Percentiles rank a stretch among this genome's conserved stretches.
phyloP scores from a whole-genome alignment of 306 rosid species.

The Inga oerstediana region DNA sequence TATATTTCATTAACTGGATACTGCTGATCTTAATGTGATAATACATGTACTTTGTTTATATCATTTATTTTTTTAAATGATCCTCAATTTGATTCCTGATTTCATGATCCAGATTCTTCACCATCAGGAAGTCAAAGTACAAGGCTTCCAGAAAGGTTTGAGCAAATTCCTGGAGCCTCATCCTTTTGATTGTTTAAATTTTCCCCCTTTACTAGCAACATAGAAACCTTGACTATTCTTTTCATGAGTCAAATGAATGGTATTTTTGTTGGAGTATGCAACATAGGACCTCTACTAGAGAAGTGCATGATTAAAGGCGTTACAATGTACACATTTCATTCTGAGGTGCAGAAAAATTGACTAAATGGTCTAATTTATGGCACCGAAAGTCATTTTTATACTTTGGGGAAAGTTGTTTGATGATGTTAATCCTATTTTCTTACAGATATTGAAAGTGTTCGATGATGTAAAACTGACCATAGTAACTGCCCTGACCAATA shows the following conservation, averaged over 20 bases:
- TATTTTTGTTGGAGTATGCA: conserved; percentile 2
- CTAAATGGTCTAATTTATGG: conserved; percentile 17
- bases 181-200: conserved; percentile 15
- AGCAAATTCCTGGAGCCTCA: conserved; percentile 15
- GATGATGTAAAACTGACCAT: conserved; percentile 10
- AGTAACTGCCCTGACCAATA: conserved; percentile 23
- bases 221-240: background rate
- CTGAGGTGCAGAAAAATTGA: conserved; percentile 13
- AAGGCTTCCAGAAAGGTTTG: conserved; percentile 88
- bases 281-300: conserved; percentile 10
- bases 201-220: conserved; percentile 12
- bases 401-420: conserved; percentile 22
- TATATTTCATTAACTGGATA: background rate
- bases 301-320: conserved; percentile 17
- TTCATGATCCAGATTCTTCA: conserved; percentile 57
- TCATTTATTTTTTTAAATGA: conserved; percentile 4
- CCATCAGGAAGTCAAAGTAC: conserved; percentile 71
- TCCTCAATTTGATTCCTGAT: conserved; percentile 25
- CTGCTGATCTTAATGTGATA: background rate
- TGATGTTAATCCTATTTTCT: conserved; percentile 12
- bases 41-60: background rate
- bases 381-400: conserved; percentile 5
- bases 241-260: conserved; percentile 2
- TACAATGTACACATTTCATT: conserved; percentile 9
- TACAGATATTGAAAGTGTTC: conserved; percentile 7